A percentile compares a stretch with the other conserved stretches of the same genome.
Evolutionary conservation across 352 stramenopile genomes (phyloP).

Genomic region (Pilasporangium apinafurcum): DNA sequence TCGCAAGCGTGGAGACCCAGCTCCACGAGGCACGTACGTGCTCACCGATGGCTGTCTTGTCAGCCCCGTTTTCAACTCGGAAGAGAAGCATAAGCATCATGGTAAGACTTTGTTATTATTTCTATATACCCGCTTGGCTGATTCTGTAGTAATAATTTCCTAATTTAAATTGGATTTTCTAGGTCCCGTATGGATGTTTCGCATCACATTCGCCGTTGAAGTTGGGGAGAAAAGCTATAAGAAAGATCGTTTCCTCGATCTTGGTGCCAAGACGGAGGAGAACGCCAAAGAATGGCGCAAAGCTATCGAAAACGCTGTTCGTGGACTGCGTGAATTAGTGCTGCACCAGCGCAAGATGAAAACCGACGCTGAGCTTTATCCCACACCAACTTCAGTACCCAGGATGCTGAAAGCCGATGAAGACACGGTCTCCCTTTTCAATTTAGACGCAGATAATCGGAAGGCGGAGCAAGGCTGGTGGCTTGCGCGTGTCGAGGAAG

Average conservation of each 20-base stretch:
- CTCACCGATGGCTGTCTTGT: slow-evolving; percentile 78
- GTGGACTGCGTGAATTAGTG: slow-evolving; percentile 65
- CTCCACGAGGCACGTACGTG: slow-evolving; percentile 78
- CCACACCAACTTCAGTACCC: slow-evolving; percentile 53
- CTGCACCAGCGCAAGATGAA: slow-evolving; percentile 72
- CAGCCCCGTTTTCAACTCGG: slow-evolving; percentile 78
- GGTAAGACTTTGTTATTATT: slow-evolving; percentile 9
- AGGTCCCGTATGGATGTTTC: slow-evolving; percentile 84
- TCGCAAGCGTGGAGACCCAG: slow-evolving; percentile 76
- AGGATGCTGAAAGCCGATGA: slow-evolving; percentile 73
- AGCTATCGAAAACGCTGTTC: slow-evolving; percentile 73
- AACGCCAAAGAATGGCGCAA: slow-evolving; percentile 76
- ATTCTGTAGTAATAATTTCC: no score
- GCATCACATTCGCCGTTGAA: slow-evolving; percentile 81
- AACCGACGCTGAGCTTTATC: slow-evolving; percentile 68
- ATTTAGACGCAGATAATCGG: slow-evolving; percentile 79
- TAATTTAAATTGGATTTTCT: no score
- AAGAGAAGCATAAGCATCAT: slow-evolving; percentile 87
- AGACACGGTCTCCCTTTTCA: slow-evolving; percentile 82
- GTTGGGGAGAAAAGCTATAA: slow-evolving; percentile 80
- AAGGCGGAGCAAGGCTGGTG: slow-evolving; percentile 84
- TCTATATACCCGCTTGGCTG: no score
- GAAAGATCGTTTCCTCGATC: slow-evolving; percentile 84
- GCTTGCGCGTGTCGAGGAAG: slow-evolving; percentile 76
- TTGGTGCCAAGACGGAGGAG: slow-evolving; percentile 83